Conservation (phyloP, 176 grass and related monocot genomes). For the Triticum dicoccoides region DNA sequence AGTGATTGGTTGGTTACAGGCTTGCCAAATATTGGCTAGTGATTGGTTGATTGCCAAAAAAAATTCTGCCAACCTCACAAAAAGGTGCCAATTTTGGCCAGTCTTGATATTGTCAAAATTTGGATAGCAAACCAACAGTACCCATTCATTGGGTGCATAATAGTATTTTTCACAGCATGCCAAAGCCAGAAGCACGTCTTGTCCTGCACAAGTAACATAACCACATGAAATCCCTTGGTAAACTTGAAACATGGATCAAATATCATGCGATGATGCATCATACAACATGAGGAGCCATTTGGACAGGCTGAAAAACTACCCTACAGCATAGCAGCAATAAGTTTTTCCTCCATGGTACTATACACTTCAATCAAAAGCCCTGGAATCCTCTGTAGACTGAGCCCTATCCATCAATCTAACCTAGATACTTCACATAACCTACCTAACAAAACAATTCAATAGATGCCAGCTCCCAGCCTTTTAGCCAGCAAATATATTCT, state of each 20-base stretch:
- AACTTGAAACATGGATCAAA: background rate
- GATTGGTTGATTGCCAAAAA: too few species aligned
- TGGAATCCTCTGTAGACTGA: background rate
- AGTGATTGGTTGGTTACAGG: too few species aligned
- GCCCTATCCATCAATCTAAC: background rate
- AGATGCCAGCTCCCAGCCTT: background rate
- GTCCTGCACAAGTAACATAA: background rate
- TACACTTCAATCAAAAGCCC: background rate
- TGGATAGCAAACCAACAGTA: background rate
- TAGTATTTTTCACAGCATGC: background rate
- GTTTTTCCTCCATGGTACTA: background rate
- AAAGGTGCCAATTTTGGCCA: too few species aligned
- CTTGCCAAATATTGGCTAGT: too few species aligned
- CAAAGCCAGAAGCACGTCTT: background rate
- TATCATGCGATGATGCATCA: background rate
- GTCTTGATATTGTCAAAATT: too few species aligned
- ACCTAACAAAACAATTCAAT: background rate
- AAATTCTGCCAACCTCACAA: too few species aligned
- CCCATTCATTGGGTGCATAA: background rate
- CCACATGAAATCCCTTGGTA: background rate
- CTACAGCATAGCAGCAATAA: background rate
- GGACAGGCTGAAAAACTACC: background rate
- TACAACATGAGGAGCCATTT: background rate
- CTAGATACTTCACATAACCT: constrained; percentile 5
- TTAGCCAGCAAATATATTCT: background rate